Conservation (phyloP, 2,329 filamentous ascomycete genomes). For the Colletotrichum horii region DNA sequence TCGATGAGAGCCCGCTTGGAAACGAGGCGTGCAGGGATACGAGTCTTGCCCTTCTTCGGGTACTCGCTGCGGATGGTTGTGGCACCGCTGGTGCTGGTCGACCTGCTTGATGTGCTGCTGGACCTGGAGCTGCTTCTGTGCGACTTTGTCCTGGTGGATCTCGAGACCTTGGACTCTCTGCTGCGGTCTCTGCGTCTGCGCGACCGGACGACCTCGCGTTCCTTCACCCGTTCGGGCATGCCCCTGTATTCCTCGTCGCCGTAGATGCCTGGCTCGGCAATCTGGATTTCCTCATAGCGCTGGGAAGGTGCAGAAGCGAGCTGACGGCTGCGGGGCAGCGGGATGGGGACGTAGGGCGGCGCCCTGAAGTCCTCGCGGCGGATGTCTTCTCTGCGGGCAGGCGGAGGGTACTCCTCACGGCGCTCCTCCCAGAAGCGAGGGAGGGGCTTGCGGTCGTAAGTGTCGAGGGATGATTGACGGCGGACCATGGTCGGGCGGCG, state of each 20-base stretch:
- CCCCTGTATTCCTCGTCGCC: constrained; percentile 75
- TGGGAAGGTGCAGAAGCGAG: constrained; percentile 62
- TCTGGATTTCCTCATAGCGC: constrained; percentile 67
- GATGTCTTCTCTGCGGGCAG: constrained; percentile 53
- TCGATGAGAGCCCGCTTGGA: constrained; percentile 83
- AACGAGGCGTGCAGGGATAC: constrained; percentile 81
- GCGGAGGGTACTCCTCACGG: constrained; percentile 68
- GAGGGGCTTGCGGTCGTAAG: constrained; percentile 78
- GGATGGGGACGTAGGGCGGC: constrained; percentile 64
- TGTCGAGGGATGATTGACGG: constrained; percentile 88
- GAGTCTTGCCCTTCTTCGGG: constrained; percentile 86
- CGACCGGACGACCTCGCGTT: constrained; percentile 62
- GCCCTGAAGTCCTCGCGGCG: constrained; percentile 60
- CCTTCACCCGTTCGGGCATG: constrained; percentile 63
- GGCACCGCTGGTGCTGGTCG: constrained; percentile 49
- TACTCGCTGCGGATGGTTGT: constrained; percentile 66
- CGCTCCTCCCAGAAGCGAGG: constrained; percentile 48
- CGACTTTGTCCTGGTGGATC: constrained; percentile 41
- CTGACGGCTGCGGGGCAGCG: constrained; percentile 68
- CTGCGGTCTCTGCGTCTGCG: constrained; percentile 51
- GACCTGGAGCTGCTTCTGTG: constrained; percentile 47
- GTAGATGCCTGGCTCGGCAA: constrained; percentile 71
- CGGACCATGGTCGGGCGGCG: constrained; percentile 73
- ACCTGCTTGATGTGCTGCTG: constrained; percentile 46
- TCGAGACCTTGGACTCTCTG: constrained; percentile 44